Percentiles rank a stretch among this genome's conserved stretches.
Conservation (phyloP, 2,329 filamentous ascomycete species). For the Pyricularia grisea region DNA sequence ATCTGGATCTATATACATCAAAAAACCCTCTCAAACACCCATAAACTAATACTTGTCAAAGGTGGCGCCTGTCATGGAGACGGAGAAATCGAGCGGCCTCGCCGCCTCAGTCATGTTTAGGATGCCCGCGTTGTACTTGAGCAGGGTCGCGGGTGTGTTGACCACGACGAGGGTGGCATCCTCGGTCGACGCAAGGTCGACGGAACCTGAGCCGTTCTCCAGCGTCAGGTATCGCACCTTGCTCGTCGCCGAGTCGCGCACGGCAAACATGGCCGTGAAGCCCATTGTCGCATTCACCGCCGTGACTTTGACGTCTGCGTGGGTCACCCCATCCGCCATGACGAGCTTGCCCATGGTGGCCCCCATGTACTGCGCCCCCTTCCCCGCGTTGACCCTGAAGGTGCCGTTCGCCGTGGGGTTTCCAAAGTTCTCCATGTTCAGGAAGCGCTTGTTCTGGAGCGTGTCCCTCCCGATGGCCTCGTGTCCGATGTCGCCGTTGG, state of each 20-base stretch:
- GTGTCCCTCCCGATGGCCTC: constrained; percentile 27
- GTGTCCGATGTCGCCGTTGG: constrained; percentile 40
- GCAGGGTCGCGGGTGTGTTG: constrained; percentile 33
- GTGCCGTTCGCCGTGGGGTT: constrained; percentile 16
- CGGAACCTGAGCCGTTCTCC: constrained; percentile 22
- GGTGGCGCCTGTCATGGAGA: background rate
- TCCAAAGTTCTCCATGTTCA: constrained; percentile 36
- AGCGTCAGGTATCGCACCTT: constrained; percentile 27
- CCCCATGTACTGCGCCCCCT: constrained; percentile 38
- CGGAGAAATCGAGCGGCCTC: background rate
- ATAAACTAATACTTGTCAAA: background rate
- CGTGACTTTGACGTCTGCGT: background rate
- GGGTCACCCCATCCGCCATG: constrained; percentile 16
- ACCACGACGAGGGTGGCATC: constrained; percentile 35
- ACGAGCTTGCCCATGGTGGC: constrained; percentile 37
- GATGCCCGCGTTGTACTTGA: constrained; percentile 29
- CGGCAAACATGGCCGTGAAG: constrained; percentile 30
- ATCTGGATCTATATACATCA: background rate
- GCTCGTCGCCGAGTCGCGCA: constrained; percentile 15
- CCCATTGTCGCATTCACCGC: constrained; percentile 5
- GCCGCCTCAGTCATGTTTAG: background rate
- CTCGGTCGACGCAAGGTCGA: constrained; percentile 25
- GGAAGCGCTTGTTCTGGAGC: constrained; percentile 19
- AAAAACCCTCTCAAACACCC: background rate
- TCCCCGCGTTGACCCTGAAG: constrained; percentile 31